These are phyloP conservation scores for Penicillium sp. DNA, from an alignment of 2,329 filamentous ascomycete species.

Conservation along the genomic window DNA sequence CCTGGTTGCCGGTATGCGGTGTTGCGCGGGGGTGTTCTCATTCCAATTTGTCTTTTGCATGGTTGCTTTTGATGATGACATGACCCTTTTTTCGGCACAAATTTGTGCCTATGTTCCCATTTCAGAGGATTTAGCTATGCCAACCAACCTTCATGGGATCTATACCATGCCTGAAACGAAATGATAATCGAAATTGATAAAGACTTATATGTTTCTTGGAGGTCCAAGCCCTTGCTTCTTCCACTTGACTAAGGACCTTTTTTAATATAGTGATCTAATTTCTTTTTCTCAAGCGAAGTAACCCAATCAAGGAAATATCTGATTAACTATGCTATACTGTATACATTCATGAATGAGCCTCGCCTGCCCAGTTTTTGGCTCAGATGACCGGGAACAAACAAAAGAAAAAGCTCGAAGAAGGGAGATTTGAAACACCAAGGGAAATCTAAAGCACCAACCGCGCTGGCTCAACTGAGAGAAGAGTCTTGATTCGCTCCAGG, in stretches of 20 bases:
- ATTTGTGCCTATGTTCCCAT: background rate
- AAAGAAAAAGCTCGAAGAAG: constrained; percentile 12
- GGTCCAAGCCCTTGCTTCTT: too few relatives aligned
- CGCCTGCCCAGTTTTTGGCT: constrained; percentile 7
- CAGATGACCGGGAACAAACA: constrained; percentile 20
- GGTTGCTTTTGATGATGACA: constrained; percentile 29
- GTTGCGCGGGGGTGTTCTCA: constrained; percentile 19
- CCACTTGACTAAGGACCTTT: too few relatives aligned
- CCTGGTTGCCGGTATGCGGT: constrained; percentile 19
- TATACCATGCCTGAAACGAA: background rate
- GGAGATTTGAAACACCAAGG: constrained; percentile 13
- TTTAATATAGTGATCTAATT: background rate
- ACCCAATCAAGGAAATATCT: constrained; percentile 18
- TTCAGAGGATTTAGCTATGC: constrained; percentile 2
- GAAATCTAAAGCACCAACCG: constrained; percentile 59
- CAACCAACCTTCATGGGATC: background rate
- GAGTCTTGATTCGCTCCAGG: constrained; percentile 78
- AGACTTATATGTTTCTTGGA: background rate
- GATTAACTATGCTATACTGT: constrained; percentile 31
- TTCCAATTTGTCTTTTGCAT: constrained; percentile 11
- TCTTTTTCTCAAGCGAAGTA: background rate
- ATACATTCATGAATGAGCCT: constrained; percentile 21
- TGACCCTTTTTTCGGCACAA: constrained; percentile 17
- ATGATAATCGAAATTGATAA: background rate
- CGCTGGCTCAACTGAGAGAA: constrained; percentile 77